A percentile compares a stretch with the other conserved stretches of the same genome.
These are phyloP conservation scores for Thelonectria olida DNA, from an alignment of 2,329 filamentous ascomycete genomes.

Conservation along the genomic window DNA sequence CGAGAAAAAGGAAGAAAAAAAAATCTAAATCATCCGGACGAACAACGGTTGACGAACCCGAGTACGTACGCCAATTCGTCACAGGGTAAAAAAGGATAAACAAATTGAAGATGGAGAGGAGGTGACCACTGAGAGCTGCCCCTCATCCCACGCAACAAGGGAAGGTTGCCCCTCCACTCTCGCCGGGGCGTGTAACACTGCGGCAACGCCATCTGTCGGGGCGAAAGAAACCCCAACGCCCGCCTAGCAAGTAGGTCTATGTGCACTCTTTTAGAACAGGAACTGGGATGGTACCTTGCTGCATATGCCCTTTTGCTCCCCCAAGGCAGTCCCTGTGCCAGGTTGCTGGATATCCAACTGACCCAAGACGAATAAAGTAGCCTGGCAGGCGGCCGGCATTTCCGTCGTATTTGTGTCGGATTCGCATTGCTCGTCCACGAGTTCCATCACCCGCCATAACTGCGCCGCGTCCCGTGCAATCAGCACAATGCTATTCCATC, in stretches of 20 bases:
- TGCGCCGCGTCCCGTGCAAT: slow-evolving; percentile 16
- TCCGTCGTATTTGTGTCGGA: slow-evolving; percentile 11
- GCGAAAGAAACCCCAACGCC: too few relatives aligned
- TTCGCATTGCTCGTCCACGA: slow-evolving; percentile 5
- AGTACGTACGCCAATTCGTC: neutral
- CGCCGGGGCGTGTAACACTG: slow-evolving; percentile 27
- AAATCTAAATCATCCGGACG: neutral
- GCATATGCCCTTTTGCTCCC: too few relatives aligned
- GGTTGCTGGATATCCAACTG: neutral
- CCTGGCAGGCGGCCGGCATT: slow-evolving; percentile 27
- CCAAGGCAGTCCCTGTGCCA: slow-evolving; percentile 23
- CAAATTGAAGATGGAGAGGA: neutral
- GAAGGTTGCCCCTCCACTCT: slow-evolving; percentile 24
- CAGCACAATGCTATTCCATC: neutral
- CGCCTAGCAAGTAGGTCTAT: too few relatives aligned
- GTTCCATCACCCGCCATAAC: slow-evolving; percentile 5
- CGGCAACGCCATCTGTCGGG: slow-evolving; percentile 16
- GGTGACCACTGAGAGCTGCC: neutral
- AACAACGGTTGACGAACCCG: neutral
- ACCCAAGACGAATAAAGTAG: slow-evolving; percentile 15
- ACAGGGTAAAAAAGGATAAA: slow-evolving; percentile 13
- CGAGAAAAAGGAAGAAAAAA: neutral
- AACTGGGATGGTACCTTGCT: slow-evolving; percentile 12
- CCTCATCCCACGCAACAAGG: slow-evolving; percentile 8
- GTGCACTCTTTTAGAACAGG: neutral